Percentiles rank a stretch among this genome's conserved stretches.
Conservation (phyloP, 2,329 filamentous ascomycete species). For the Elsinoe australis region DNA sequence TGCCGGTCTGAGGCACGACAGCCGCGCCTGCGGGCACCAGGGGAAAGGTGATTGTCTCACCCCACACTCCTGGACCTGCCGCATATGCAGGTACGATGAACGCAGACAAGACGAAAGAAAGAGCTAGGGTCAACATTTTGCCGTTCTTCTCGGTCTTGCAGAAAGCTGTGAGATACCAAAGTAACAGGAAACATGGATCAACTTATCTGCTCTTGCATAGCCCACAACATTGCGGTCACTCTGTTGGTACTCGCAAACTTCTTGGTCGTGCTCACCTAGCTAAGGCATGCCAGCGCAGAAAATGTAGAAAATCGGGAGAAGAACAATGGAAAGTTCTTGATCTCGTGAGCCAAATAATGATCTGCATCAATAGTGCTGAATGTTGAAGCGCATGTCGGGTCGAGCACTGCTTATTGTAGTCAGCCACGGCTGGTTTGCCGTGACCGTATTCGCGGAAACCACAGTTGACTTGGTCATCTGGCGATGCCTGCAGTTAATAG, state of each 20-base stretch:
- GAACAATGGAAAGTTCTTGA: too few species aligned
- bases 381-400: not conserved
- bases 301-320: too few species aligned
- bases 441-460: not conserved
- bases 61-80: conserved; percentile 18
- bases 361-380: conserved; percentile 11
- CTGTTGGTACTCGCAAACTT: too few species aligned
- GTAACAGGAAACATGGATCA: too few species aligned
- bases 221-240: not conserved
- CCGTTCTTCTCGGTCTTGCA: not conserved
- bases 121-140: not conserved
- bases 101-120: not conserved
- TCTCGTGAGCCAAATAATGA: conserved; percentile 6
- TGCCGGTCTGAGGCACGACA: conserved; percentile 17
- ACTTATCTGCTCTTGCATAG: not conserved
- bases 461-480: not conserved
- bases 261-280: not conserved
- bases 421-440: conserved; percentile 7
- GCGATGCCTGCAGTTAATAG: not conserved
- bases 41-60: conserved; percentile 20
- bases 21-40: conserved; percentile 20
- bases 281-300: too few species aligned
- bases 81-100: not conserved
- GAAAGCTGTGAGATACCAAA: not conserved
- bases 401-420: not conserved